phyloP scores from a whole-genome alignment of 179 eudicot genomes.

The Spinacia oleracea region DNA sequence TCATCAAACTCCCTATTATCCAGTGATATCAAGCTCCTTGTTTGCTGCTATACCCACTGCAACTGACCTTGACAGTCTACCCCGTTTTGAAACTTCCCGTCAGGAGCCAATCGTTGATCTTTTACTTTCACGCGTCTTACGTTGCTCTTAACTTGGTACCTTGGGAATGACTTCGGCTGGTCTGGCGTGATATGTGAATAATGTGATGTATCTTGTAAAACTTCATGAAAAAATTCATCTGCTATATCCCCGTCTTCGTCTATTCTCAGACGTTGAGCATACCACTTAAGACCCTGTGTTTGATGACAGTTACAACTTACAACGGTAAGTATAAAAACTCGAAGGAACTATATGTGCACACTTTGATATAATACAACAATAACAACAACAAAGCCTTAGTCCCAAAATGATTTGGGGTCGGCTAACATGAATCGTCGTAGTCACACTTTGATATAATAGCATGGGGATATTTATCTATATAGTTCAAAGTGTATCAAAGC shows the following conservation, averaged over 20 bases:
- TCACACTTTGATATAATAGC: no score
- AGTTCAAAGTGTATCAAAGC: no score
- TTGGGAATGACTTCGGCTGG: slow-evolving; percentile 37
- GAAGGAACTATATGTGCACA: neutral
- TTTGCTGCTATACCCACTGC: slow-evolving; percentile 48
- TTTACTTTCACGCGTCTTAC: slow-evolving; percentile 50
- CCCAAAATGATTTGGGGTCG: no score
- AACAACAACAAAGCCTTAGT: no score
- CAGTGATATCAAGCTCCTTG: neutral
- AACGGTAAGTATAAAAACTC: neutral
- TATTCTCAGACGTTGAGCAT: slow-evolving; percentile 64
- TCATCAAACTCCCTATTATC: neutral
- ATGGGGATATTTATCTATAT: no score
- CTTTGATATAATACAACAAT: neutral
- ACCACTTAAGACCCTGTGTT: slow-evolving; percentile 82
- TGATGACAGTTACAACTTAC: neutral
- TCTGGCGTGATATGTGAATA: slow-evolving; percentile 30
- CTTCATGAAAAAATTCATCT: slow-evolving; percentile 78
- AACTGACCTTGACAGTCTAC: slow-evolving; percentile 60
- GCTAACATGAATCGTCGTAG: no score
- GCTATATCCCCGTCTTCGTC: slow-evolving; percentile 97
- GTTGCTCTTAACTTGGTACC: slow-evolving; percentile 53
- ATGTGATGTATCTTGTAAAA: slow-evolving; percentile 27
- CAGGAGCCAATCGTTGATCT: slow-evolving; percentile 39
- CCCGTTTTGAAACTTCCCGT: slow-evolving; percentile 59